A percentile compares a stretch with the other conserved stretches of the same genome.
Evolutionary conservation across 805 yeast species (phyloP).

Genomic region (Sugiyamaella smithiae): DNA sequence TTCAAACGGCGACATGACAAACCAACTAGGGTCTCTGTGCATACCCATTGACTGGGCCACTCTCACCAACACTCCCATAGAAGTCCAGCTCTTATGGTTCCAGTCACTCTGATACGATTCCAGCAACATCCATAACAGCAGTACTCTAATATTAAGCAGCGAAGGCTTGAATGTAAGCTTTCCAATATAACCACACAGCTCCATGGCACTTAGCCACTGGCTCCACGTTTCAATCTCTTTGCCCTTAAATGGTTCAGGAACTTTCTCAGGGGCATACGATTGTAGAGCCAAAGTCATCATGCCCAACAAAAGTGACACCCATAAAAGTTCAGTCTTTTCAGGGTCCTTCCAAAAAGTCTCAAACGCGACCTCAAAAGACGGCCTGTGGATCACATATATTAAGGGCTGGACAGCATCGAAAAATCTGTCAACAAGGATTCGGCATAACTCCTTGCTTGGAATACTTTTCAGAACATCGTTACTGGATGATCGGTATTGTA

Average conservation of each 20-base stretch:
- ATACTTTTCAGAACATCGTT: conserved; percentile 26
- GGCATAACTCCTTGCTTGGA: conserved; percentile 27
- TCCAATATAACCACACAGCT: conserved; percentile 31
- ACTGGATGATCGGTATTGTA: conserved; percentile 18
- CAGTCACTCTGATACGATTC: conserved; percentile 26
- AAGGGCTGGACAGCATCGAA: conserved; percentile 30
- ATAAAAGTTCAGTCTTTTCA: conserved; percentile 28
- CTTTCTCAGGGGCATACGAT: conserved; percentile 24
- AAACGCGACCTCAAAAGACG: conserved; percentile 29
- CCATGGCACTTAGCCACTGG: conserved; percentile 31
- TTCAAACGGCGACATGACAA: conserved; percentile 31
- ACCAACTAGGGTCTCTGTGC: conserved; percentile 37
- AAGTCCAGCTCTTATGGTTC: conserved; percentile 29
- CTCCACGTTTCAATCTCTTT: conserved; percentile 24
- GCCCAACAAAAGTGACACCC: conserved; percentile 31
- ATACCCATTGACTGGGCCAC: conserved; percentile 36
- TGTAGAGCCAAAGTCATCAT: conserved; percentile 30
- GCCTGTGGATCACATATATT: conserved; percentile 29
- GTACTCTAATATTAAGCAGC: conserved; percentile 28
- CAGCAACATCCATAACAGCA: conserved; percentile 31
- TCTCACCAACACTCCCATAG: conserved; percentile 30
- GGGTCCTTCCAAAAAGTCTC: conserved; percentile 32
- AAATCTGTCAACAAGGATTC: conserved; percentile 28
- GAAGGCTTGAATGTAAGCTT: conserved; percentile 32
- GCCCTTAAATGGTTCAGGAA: conserved; percentile 24